Base-by-base conservation (phyloP, 1,139 yeast species). In the Sugiyamaella neomexicana region DNA sequence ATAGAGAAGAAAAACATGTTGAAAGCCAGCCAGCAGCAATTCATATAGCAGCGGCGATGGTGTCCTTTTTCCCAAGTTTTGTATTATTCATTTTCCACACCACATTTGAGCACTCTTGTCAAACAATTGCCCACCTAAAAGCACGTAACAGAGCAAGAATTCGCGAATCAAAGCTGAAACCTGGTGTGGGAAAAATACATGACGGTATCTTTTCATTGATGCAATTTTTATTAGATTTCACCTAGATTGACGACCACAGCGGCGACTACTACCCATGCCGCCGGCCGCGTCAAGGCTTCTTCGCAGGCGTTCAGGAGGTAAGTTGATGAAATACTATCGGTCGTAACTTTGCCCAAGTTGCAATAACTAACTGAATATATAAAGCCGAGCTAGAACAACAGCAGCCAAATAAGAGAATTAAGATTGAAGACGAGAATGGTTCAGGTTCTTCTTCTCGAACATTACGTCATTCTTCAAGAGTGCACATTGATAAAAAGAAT, bases 191-290 rank as follows among this genome's bases (percentile, higher is more conserved):
- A 50, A 50, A 46, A 50, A 40, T 43, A 34, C 41, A 2, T 27
- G 46, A 27, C 9, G 7, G 13, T 36, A 48, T 55, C 57, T 57
- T 53, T 54, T 37, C 37, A 52, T 56, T 58, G 60, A 61, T 60
- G 55, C 52, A 43, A 53, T 2, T 58, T 54, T 48, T 46, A 53
- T 48, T 38, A 38, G 44, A 42, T 17, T 42, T 36, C 7, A 23
- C 23, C 50, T 34, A 37, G 29, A 16, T 27, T 47, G 41, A 36
- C 29, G 29, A 23, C 20, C 47, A 25, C 42, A 36, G 46, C 42
- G 51, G 32, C 45, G 45, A 29, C 12, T 36, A 12, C 27, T 27
- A 36, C n/a, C 12, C 16, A 45, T 46, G 53, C 38, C 50, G 52
- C 42, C 52, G 32, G 45, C 52, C 41, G 41, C 47, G 39, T 47